These are phyloP conservation scores for Phylloporus sp. DNA, from an alignment of 768 basidiomycete genomes.

Conservation along the genomic window DNA sequence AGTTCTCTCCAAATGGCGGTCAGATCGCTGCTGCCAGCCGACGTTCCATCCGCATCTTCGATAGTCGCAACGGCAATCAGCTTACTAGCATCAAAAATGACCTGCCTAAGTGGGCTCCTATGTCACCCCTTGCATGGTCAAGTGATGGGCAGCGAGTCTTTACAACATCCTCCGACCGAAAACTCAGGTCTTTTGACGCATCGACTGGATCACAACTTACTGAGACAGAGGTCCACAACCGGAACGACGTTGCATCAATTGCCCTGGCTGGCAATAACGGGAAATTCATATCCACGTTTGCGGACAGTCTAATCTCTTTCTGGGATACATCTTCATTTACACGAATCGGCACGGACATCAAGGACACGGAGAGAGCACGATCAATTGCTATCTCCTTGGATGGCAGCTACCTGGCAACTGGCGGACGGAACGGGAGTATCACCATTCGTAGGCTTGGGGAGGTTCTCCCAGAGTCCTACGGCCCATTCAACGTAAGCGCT, in stretches of 20 bases:
- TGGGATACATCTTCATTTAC: background rate
- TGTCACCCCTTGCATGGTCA: background rate
- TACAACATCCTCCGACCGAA: background rate
- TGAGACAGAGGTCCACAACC: background rate
- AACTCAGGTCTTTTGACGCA: background rate
- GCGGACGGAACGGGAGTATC: background rate
- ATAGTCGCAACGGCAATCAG: background rate
- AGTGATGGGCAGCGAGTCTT: background rate
- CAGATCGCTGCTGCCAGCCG: background rate
- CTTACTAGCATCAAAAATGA: background rate
- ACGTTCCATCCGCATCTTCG: background rate
- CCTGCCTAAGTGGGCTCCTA: accelerated
- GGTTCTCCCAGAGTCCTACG: slow-evolving; percentile 1
- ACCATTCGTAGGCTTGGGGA: background rate
- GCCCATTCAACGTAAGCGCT: too few species aligned
- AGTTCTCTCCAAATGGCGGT: slow-evolving; percentile 1
- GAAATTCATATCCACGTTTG: background rate
- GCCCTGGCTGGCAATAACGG: background rate
- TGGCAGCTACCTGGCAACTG: background rate
- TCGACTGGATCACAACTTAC: background rate
- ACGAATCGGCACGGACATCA: background rate
- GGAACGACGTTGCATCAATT: background rate
- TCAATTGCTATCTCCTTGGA: background rate
- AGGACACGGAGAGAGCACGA: background rate
- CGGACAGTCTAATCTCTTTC: background rate